Conservation (phyloP, 768 basidiomycete species). For the Tulasnella sp. region DNA sequence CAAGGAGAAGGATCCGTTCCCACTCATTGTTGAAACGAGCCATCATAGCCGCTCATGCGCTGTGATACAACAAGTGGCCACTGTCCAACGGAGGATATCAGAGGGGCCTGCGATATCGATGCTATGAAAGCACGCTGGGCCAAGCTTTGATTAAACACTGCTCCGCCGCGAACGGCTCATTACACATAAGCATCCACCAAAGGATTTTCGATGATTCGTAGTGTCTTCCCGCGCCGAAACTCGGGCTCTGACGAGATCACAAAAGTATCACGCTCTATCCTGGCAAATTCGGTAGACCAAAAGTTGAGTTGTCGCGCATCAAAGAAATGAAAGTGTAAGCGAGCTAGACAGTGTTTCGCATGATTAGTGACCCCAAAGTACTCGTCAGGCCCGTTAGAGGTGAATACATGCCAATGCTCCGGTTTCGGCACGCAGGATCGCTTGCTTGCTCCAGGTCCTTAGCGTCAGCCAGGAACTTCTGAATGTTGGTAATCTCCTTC, state of each 20-base stretch:
- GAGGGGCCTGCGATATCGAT: not conserved
- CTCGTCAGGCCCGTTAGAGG: not conserved
- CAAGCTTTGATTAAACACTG: not conserved
- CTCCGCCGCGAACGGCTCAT: not conserved
- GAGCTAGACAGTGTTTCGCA: not conserved
- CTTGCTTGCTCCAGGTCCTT: not conserved
- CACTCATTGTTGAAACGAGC: not conserved
- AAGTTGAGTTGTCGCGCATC: not conserved
- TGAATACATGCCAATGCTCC: not conserved
- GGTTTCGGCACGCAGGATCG: not conserved
- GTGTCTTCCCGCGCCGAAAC: not conserved
- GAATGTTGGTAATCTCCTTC: not conserved
- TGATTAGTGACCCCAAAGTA: too few relatives aligned
- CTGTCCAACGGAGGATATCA: not conserved
- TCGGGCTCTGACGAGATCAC: not conserved
- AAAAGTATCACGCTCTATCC: not conserved
- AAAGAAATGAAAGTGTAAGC: not conserved
- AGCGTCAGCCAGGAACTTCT: not conserved
- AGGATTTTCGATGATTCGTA: not conserved
- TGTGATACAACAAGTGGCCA: not conserved
- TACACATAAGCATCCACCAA: not conserved
- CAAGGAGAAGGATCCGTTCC: constrained; percentile 3
- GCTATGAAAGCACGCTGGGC: not conserved
- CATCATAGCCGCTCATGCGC: not conserved
- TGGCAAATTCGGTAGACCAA: not conserved